A percentile compares a stretch with the other conserved stretches of the same genome.
These are phyloP conservation scores for Talaromyces thailandensis DNA, from an alignment of 495 filamentous ascomycete genomes.

Conservation along the genomic window DNA sequence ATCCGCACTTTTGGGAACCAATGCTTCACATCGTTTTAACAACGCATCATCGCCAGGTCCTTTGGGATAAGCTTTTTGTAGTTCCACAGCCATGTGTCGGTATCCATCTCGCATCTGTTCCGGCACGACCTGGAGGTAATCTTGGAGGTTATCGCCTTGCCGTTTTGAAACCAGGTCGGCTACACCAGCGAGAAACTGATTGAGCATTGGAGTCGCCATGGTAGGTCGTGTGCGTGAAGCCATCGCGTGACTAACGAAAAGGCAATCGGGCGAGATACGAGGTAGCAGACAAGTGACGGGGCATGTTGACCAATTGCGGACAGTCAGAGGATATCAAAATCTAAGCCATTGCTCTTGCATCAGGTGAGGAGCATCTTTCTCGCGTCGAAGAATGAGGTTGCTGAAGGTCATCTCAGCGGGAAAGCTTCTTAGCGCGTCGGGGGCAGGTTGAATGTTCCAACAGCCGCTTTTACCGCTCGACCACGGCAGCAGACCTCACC, in stretches of 20 bases:
- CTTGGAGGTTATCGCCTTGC: slow-evolving; percentile 45
- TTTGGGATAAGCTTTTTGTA: slow-evolving; percentile 46
- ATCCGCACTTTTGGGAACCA: slow-evolving; percentile 49
- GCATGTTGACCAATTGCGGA: neutral
- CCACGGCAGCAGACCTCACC: neutral
- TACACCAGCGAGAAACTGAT: slow-evolving; percentile 48
- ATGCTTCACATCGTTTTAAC: slow-evolving; percentile 43
- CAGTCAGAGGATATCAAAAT: neutral
- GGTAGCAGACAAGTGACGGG: neutral
- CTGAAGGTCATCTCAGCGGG: no score
- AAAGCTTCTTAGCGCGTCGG: no score
- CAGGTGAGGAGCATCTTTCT: neutral
- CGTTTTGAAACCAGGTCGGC: slow-evolving; percentile 42
- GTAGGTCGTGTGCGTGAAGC: neutral
- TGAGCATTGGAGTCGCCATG: slow-evolving; percentile 37
- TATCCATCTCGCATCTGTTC: slow-evolving; percentile 41
- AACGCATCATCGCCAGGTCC: slow-evolving; percentile 43
- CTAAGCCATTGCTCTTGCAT: neutral
- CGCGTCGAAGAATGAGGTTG: no score
- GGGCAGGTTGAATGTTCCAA: no score
- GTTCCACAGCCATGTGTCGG: slow-evolving; percentile 53
- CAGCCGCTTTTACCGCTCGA: neutral
- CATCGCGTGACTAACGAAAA: neutral
- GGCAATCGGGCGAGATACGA: neutral
- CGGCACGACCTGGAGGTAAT: slow-evolving; percentile 50